Evolutionary conservation across 1,284 basidiomycete species (phyloP), one percentile per base, ranked within the genome.

Genomic region (Agaricales sp.): DNA sequence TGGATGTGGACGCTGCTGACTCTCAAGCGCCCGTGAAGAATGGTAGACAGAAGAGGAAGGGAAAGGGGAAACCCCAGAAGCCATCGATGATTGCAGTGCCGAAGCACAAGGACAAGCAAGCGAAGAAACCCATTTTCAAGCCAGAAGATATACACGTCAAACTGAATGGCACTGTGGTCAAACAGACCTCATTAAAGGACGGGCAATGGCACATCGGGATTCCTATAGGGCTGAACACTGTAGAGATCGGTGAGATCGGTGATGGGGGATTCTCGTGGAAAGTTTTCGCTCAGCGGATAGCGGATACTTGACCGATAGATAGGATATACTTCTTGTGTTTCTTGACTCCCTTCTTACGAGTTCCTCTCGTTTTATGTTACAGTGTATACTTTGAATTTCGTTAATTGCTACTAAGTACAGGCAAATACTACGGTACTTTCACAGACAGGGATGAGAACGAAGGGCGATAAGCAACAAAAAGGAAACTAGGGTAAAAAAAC

Each of bases 231-330:
- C 58, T 65, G 14, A 82, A 75, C 54, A 62, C 75, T 13, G 58
- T 87, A 35, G 83, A 87, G 60, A 63, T 87, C n/a, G 82, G 83
- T 16, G 82, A 84, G 66, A 75, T 74, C 56, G 30, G 30, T 8
- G 30, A 35, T 35, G 78, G 73, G 25, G 80, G 78, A 18, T 60
- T 75, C 57, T 62, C 73, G 46, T 86, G 81, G 84, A 83, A 78
- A 60, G 68, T 82, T 35, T 81, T 81, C 62, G 63, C 78, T 46
- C 78, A 84, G 53, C 66, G 76, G 41, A 48, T 66, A 52, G 60
- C 48, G 55, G 53, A 37, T 75, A 76, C 60, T 78, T 35, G n/a
- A 35, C n/a, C 11, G 30, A n/a, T 35, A 8, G 30, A 35, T 8
- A 11, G 11, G 30, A 35, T 35, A 8, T 35, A 35, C n/a, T 8